These are phyloP conservation scores for Aethionema arabicum DNA, from an alignment of 345 rosid species.

Conservation along the genomic window DNA sequence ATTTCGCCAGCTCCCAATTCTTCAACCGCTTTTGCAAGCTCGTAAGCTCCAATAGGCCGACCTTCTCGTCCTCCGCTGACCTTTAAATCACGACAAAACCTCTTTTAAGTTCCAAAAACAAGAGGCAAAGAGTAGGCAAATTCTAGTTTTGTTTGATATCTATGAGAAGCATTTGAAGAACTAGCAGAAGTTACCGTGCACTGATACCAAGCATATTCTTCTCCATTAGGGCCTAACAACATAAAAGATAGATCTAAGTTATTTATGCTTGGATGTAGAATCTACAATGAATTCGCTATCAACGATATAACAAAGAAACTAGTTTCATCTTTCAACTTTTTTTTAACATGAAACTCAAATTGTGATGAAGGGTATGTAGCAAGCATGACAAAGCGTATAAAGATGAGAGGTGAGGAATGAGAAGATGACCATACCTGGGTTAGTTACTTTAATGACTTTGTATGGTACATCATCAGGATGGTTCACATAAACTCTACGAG, in stretches of 20 bases:
- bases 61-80: constrained; percentile 97
- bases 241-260: neutral
- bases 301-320: too few relatives aligned
- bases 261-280: constrained; percentile 10
- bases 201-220: constrained; percentile 97
- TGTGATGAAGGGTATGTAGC: neutral
- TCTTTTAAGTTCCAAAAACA: constrained; percentile 7
- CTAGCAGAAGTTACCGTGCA: constrained; percentile 67
- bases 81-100: constrained; percentile 38
- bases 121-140: constrained; percentile 11
- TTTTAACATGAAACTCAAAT: neutral
- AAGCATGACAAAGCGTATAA: constrained; percentile 11
- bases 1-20: constrained; percentile 97
- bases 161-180: neutral
- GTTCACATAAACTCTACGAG: constrained; percentile 75
- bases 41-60: constrained; percentile 94
- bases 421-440: constrained; percentile 54
- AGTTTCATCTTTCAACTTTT: neutral
- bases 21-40: constrained; percentile 96
- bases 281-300: constrained; percentile 13
- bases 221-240: constrained; percentile 78
- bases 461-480: constrained; percentile 72
- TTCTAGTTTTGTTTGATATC: neutral
- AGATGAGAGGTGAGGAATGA: constrained; percentile 2
- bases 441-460: constrained; percentile 57